Evolutionary conservation across 2,329 filamentous ascomycete species (phyloP).

Genomic region (Stagonosporopsis vannaccii): DNA sequence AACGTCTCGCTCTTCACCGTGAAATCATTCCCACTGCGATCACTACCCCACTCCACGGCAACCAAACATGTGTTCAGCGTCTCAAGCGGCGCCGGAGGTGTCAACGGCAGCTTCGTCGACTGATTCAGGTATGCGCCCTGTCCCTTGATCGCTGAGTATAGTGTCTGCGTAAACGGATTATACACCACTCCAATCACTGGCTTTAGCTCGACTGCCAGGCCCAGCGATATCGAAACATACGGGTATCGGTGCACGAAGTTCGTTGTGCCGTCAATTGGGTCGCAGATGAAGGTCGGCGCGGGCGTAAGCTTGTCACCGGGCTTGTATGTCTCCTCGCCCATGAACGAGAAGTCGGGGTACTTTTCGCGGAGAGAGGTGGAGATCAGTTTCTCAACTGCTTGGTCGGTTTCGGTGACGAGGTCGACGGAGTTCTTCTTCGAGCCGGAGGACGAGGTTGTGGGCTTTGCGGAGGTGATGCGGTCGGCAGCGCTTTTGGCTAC

Average conservation of each 20-base stretch:
- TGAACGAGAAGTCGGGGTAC: constrained; percentile 62
- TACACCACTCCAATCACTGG: constrained; percentile 79
- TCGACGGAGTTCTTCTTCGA: constrained; percentile 64
- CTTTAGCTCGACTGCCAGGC: constrained; percentile 67
- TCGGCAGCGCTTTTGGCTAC: constrained; percentile 56
- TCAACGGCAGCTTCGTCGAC: constrained; percentile 56
- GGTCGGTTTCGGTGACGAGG: constrained; percentile 70
- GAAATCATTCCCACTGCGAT: constrained; percentile 73
- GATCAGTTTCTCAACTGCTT: constrained; percentile 66
- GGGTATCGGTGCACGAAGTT: constrained; percentile 83
- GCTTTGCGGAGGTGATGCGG: constrained; percentile 56
- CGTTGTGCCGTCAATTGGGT: constrained; percentile 83
- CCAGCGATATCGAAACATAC: constrained; percentile 78
- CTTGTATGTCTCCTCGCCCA: constrained; percentile 68
- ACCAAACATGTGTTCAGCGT: constrained; percentile 71
- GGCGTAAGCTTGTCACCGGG: constrained; percentile 68
- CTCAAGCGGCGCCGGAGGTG: constrained; percentile 62
- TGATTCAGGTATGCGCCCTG: constrained; percentile 64
- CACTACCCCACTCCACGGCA: constrained; percentile 76
- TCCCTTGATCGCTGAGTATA: constrained; percentile 74
- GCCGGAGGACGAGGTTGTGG: constrained; percentile 51
- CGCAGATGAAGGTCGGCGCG: constrained; percentile 78
- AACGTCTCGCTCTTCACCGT: constrained; percentile 73
- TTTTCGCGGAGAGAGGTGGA: constrained; percentile 58
- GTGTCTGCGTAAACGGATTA: constrained; percentile 74